Conservation (phyloP, 2,329 filamentous ascomycete species). For the Ophiostoma himal-ulmi region DNA sequence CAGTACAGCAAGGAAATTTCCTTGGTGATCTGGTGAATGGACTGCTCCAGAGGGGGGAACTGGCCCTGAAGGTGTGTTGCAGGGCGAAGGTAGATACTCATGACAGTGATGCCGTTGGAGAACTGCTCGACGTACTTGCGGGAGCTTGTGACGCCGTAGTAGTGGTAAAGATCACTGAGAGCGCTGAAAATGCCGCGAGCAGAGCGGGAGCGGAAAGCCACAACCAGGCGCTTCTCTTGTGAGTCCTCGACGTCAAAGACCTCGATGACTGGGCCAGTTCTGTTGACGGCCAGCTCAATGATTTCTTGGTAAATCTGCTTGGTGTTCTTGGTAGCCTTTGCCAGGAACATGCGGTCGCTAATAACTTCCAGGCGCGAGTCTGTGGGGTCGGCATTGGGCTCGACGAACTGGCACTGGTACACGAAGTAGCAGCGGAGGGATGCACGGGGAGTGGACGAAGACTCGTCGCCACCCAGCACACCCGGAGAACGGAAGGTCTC, state of each 20-base stretch:
- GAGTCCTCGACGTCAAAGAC: constrained; percentile 92
- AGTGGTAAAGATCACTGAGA: constrained; percentile 93
- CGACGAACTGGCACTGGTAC: constrained; percentile 88
- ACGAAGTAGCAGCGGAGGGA: constrained; percentile 97
- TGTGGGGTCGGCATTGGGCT: constrained; percentile 63
- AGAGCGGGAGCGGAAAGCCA: constrained; percentile 90
- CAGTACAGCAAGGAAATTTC: constrained; percentile 96
- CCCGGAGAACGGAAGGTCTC: constrained; percentile 88
- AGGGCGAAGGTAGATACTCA: constrained; percentile 88
- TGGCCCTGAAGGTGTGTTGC: constrained; percentile 49
- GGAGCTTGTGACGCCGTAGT: constrained; percentile 93
- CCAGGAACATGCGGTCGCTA: constrained; percentile 86
- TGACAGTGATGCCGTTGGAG: constrained; percentile 94
- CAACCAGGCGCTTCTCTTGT: constrained; percentile 85
- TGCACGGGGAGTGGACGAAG: constrained; percentile 58
- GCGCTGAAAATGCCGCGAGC: constrained; percentile 92
- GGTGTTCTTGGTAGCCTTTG: constrained; percentile 93
- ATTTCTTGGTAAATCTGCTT: constrained; percentile 94
- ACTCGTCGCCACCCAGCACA: constrained; percentile 59
- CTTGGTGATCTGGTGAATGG: constrained; percentile 98
- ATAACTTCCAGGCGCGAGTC: constrained; percentile 90
- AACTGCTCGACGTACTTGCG: constrained; percentile 99
- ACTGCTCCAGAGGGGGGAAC: constrained; percentile 78
- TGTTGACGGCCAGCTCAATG: constrained; percentile 73
- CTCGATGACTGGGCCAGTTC: constrained; percentile 93